phyloP scores from a whole-genome alignment of 768 basidiomycete species.

The Tulasnella sp. region DNA sequence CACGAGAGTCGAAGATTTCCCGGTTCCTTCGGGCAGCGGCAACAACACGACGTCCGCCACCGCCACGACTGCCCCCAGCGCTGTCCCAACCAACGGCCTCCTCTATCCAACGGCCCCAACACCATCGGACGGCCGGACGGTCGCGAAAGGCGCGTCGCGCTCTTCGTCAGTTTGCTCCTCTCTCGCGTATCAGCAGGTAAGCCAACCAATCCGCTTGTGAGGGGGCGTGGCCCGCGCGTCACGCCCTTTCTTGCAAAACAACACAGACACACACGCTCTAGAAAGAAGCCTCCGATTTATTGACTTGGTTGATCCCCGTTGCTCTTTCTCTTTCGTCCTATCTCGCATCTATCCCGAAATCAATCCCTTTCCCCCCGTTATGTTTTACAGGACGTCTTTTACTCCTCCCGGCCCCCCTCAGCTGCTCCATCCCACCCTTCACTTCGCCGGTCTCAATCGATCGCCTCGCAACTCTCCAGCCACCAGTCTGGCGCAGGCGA shows the following conservation, averaged over 20 bases:
- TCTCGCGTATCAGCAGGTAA: slow-evolving; percentile 24
- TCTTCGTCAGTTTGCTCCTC: slow-evolving; percentile 25
- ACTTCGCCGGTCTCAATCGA: slow-evolving; percentile 24
- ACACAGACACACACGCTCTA: not conserved
- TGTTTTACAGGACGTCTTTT: slow-evolving; percentile 24
- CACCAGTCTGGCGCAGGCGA: not conserved
- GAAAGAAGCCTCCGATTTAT: slow-evolving; percentile 3
- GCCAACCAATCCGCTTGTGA: not conserved
- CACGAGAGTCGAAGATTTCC: not conserved
- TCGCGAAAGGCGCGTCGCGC: slow-evolving; percentile 24
- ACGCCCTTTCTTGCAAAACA: slow-evolving; percentile 5
- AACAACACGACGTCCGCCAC: slow-evolving; percentile 4
- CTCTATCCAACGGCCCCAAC: slow-evolving; percentile 1
- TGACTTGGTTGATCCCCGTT: not conserved
- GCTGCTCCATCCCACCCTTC: slow-evolving; percentile 23
- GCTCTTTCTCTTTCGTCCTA: not conserved
- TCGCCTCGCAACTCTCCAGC: slow-evolving; percentile 17
- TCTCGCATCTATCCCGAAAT: not conserved
- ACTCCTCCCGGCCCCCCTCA: slow-evolving; percentile 16
- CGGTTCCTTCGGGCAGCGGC: not conserved
- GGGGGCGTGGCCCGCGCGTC: slow-evolving; percentile 11
- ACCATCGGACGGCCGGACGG: not conserved
- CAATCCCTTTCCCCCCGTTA: not conserved
- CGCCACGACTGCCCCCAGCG: not conserved
- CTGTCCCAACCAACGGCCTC: not conserved